phyloP scores from a whole-genome alignment of 2,329 filamentous ascomycete species.

The Blumeria hordei region DNA sequence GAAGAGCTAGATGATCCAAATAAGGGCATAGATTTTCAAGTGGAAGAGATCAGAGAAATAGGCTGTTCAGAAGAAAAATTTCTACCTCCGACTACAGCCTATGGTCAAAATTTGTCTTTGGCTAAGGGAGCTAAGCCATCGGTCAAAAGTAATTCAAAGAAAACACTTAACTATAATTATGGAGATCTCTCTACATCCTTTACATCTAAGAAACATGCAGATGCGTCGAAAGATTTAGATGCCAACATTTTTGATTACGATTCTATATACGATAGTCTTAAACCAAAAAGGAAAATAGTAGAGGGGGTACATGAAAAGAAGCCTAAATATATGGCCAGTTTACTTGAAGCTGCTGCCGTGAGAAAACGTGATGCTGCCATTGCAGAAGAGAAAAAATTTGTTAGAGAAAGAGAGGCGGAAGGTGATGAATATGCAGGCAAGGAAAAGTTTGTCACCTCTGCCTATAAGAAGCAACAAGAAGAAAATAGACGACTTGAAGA shows the following conservation, averaged over 20 bases:
- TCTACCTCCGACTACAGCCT: conserved; percentile 5
- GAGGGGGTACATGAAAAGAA: conserved; percentile 32
- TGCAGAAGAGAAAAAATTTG: conserved; percentile 58
- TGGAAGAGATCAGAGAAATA: conserved; percentile 36
- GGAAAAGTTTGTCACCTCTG: conserved; percentile 67
- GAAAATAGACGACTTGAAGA: conserved; percentile 46
- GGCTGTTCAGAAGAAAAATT: conserved; percentile 19
- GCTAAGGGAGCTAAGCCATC: conserved; percentile 12
- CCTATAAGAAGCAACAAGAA: conserved; percentile 61
- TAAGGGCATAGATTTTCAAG: conserved; percentile 16
- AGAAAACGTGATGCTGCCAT: conserved; percentile 57
- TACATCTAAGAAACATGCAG: conserved; percentile 35
- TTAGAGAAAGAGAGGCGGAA: conserved; percentile 53
- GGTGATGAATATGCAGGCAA: conserved; percentile 63
- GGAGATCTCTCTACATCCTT: conserved; percentile 43
- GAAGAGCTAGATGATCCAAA: conserved; percentile 27
- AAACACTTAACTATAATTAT: conserved; percentile 23
- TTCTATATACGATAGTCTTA: conserved; percentile 53
- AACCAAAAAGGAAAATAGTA: conserved; percentile 33
- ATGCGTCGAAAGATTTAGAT: conserved; percentile 42
- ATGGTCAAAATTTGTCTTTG: conserved; percentile 6
- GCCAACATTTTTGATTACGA: conserved; percentile 71
- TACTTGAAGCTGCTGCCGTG: conserved; percentile 49
- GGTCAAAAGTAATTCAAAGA: conserved; percentile 17
- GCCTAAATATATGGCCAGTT: conserved; percentile 56